Percentiles rank a stretch among this genome's conserved stretches.
Evolutionary conservation across 305 asterid species (phyloP).

Genomic region (Ajuga reptans): DNA sequence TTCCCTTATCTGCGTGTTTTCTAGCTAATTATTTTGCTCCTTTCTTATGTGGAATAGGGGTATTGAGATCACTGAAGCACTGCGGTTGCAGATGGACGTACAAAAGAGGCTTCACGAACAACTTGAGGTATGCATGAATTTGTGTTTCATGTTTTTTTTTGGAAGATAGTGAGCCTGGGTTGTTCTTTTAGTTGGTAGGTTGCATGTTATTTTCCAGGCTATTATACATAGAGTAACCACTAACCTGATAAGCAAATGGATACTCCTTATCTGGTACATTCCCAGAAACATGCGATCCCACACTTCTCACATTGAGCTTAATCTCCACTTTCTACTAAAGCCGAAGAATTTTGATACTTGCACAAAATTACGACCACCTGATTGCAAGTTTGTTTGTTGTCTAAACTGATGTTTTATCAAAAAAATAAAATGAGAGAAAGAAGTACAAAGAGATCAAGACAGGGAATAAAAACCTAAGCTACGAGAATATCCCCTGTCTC

Average conservation of each 20-base stretch:
- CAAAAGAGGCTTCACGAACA: conserved; percentile 95
- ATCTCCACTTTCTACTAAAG: neutral
- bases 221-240: neutral
- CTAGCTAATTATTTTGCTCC: conserved; percentile 16
- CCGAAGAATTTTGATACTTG: neutral
- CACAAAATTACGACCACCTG: neutral
- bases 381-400: neutral
- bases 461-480: too few relatives aligned
- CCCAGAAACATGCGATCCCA: neutral
- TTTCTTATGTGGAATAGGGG: conserved; percentile 40
- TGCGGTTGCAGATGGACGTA: conserved; percentile 87
- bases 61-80: conserved; percentile 79
- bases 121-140: conserved; percentile 71
- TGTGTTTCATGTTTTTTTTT: neutral
- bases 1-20: neutral
- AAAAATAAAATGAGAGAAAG: too few relatives aligned
- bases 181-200: conserved; percentile 5
- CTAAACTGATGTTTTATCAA: neutral
- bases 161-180: neutral
- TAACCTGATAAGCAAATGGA: neutral
- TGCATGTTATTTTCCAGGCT: neutral
- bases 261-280: too few relatives aligned
- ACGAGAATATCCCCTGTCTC: too few relatives aligned
- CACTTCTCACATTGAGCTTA: neutral
- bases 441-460: too few relatives aligned